Conservation (phyloP, 805 yeast species). For the Pichia insulana region DNA sequence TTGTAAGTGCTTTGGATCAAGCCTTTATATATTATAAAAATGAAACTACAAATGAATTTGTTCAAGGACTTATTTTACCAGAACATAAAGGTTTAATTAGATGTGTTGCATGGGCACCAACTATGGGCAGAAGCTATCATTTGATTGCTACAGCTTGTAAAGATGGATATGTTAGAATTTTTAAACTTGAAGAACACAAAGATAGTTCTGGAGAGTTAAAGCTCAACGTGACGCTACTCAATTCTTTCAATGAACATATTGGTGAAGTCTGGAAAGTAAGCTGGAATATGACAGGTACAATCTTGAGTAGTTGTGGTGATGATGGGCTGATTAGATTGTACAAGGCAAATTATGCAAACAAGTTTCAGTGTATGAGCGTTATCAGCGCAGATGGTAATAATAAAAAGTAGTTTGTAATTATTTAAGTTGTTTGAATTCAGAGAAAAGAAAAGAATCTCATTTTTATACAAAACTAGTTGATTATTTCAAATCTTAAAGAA, state of each 20-base stretch:
- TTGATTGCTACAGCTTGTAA: slow-evolving; percentile 91
- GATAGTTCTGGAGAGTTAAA: slow-evolving; percentile 12
- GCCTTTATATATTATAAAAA: slow-evolving; percentile 63
- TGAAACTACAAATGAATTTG: slow-evolving; percentile 39
- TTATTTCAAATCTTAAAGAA: neutral
- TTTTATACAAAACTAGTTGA: neutral
- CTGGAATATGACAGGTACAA: slow-evolving; percentile 93
- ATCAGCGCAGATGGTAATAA: slow-evolving; percentile 43
- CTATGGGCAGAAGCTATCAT: slow-evolving; percentile 85
- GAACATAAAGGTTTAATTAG: slow-evolving; percentile 84
- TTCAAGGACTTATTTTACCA: slow-evolving; percentile 55
- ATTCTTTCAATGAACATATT: slow-evolving; percentile 26
- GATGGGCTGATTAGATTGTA: slow-evolving; percentile 88
- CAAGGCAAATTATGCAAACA: slow-evolving; percentile 80
- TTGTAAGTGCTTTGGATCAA: slow-evolving; percentile 79
- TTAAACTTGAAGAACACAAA: slow-evolving; percentile 49
- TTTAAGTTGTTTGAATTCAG: neutral
- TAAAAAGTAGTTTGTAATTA: neutral
- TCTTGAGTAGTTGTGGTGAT: slow-evolving; percentile 88
- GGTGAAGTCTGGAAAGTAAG: slow-evolving; percentile 86
- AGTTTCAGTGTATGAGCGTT: slow-evolving; percentile 88
- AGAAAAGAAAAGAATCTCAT: too few species aligned
- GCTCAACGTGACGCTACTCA: slow-evolving; percentile 20
- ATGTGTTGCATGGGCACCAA: slow-evolving; percentile 93
- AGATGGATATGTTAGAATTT: slow-evolving; percentile 86